Base-by-base conservation (phyloP, 164 flowering plant species). In the Macadamia tetraphylla region DNA sequence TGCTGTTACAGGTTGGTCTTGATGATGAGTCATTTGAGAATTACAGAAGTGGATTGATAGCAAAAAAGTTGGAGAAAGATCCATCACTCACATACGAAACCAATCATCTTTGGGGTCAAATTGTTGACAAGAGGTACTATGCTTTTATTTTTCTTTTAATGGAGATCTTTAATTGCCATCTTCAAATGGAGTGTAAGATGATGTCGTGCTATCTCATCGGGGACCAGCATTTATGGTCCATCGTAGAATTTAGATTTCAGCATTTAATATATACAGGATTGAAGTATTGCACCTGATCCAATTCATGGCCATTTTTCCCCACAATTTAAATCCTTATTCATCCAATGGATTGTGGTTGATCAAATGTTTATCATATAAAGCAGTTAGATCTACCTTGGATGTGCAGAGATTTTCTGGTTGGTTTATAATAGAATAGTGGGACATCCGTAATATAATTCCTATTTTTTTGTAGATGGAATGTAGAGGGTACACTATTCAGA, bases 51-150 rank as follows among this genome's bases (percentile, higher is more conserved):
- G 97, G 96, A 29, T 74, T 94, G 68, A 78, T 85, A 61, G 89
- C 88, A 48, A 85, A 85, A 81, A 82, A 91, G 49, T 69, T 89
- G 76, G 98, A 94, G 83, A 94, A 94, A 71, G 93, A 89, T 77
- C 94, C 97, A 48, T 88, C 97, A 23, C 88, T 94, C 52, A 3
- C 71, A 23, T 84, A 82, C 74, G 94, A 91, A 75, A 88, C 93
- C 60, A 79, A 79, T 75, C 80, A 85, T 31, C 80, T 75, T 17
- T 94, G 98, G 98, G 77, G 71, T 75, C 96, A 94, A 79, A 88
- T 94, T 53, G 72, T 78, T 15, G 97, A 94, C 69, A 85, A 81
- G 74, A 89, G 98, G 97, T 91, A 81, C 23, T 59, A 0, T 62
- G 29, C 44, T 40, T 9, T 13, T 60, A 18, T 67, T 62, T 35